These are phyloP conservation scores for Postia placenta DNA, from an alignment of 768 basidiomycete genomes.

Conservation along the genomic window DNA sequence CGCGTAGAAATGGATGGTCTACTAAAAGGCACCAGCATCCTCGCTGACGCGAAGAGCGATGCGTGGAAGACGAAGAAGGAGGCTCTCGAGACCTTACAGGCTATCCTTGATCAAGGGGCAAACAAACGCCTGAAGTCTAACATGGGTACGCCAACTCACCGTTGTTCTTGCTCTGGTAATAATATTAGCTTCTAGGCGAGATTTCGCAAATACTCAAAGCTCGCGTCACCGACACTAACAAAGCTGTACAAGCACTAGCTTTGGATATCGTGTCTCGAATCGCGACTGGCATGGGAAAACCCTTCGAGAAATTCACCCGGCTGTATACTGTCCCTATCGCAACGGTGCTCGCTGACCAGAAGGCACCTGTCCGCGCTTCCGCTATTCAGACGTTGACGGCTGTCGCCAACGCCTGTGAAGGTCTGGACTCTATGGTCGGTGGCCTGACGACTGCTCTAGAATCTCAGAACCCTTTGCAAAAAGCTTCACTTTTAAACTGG, in stretches of 20 bases:
- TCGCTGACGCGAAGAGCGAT: constrained; percentile 83
- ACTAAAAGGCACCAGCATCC: constrained; percentile 74
- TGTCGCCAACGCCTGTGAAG: constrained; percentile 80
- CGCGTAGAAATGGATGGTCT: constrained; percentile 88
- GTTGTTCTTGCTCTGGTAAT: neutral
- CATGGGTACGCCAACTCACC: constrained; percentile 58
- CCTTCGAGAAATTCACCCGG: constrained; percentile 86
- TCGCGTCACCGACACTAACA: constrained; percentile 87
- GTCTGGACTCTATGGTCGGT: constrained; percentile 74
- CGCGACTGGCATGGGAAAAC: constrained; percentile 90
- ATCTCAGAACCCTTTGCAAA: constrained; percentile 80
- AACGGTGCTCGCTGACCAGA: constrained; percentile 88
- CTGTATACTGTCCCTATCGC: constrained; percentile 73
- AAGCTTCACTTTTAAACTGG: constrained; percentile 76
- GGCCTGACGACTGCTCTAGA: constrained; percentile 81
- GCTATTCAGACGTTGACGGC: constrained; percentile 75
- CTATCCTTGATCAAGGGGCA: constrained; percentile 79
- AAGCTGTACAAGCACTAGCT: constrained; percentile 85
- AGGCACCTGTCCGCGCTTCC: constrained; percentile 75
- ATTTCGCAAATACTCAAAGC: constrained; percentile 85
- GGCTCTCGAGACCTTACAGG: constrained; percentile 79
- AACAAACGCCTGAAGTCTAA: constrained; percentile 89
- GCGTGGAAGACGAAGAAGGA: constrained; percentile 98
- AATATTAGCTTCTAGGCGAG: constrained; percentile 52
- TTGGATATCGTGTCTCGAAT: constrained; percentile 88